Base-by-base conservation (phyloP, 441 rosid species). In the Mallotus japonicus region DNA sequence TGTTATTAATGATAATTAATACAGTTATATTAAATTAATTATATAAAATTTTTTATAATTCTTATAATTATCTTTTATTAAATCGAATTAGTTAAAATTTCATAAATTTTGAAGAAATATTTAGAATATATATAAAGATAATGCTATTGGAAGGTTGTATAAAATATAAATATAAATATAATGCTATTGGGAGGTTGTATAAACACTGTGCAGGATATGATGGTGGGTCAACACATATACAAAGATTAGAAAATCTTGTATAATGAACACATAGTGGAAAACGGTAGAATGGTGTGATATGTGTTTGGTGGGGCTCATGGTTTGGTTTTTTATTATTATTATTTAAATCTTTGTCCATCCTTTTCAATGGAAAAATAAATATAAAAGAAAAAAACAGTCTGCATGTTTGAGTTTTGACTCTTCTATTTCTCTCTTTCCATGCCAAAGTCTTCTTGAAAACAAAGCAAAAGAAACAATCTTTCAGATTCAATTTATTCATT, bases 401-500 rank as follows among this genome's bases (percentile, higher is more conserved):
- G 32, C 65, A 15, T 10, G 69, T 32, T 65, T 3, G 22, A 16
- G 67, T 40, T 53, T 34, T 67, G 62, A 62, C 79, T 54, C 57
- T 67, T 70, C 17, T 24, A 11, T 28, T 15, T 47, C 42, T 65
- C 69, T 17, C 61, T 51, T 50, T 56, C 62, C 4, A 8, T 70
- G 65, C 65, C 34, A 54, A 62, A 62, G 49, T 51, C 67, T 53
- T 3, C 5, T 28, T 28, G 32, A 28, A 50, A 50, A 15, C 17
- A 49, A 22, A 40, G 9, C 57, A 57, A 70, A 62, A 70, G 46
- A 73, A 79, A 78, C 60, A 64, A 71, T 24, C 76, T 62, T 80
- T 22, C 70, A 51, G 17, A 68, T 80, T 81, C 85, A 76, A 79
- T 75, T 73, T 74, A 67, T 81, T 71, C 79, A 40, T 68, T 69